Conservation (phyloP, 1,284 basidiomycete genomes). For the Cryptococcus sp. region DNA sequence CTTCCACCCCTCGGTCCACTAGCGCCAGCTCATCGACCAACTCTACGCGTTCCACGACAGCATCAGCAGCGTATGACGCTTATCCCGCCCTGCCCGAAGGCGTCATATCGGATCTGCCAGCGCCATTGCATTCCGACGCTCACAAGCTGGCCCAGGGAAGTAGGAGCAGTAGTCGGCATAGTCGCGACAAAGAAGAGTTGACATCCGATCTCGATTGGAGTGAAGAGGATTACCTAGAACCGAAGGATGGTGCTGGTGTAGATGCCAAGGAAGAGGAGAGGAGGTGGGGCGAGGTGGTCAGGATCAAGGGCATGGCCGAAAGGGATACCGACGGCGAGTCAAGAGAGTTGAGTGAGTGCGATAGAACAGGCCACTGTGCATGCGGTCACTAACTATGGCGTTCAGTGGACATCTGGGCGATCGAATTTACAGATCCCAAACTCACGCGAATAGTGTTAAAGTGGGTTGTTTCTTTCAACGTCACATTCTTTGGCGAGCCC, state of each 20-base stretch:
- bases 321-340: constrained; percentile 37
- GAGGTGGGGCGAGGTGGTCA: constrained; percentile 23
- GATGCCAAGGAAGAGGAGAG: constrained; percentile 17
- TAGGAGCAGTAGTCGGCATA: constrained; percentile 16
- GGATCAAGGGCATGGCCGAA: constrained; percentile 42
- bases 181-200: constrained; percentile 22
- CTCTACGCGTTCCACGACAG: constrained; percentile 3
- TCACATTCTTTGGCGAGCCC: background rate
- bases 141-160: constrained; percentile 1
- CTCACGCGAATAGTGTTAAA: constrained; percentile 66
- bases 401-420: constrained; percentile 73
- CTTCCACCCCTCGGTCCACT: constrained; percentile 1
- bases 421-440: constrained; percentile 72
- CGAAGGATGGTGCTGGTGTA: constrained; percentile 18
- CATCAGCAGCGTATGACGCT: constrained; percentile 7
- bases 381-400: constrained; percentile 8
- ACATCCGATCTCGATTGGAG: constrained; percentile 33
- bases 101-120: constrained; percentile 22
- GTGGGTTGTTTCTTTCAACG: constrained; percentile 53
- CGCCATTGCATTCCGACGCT: constrained; percentile 32
- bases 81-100: constrained; percentile 23
- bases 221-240: background rate
- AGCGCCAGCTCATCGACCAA: constrained; percentile 3
- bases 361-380: constrained; percentile 5
- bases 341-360: constrained; percentile 33